Conservation (phyloP, 345 rosid genomes). For the Citrus medica region DNA sequence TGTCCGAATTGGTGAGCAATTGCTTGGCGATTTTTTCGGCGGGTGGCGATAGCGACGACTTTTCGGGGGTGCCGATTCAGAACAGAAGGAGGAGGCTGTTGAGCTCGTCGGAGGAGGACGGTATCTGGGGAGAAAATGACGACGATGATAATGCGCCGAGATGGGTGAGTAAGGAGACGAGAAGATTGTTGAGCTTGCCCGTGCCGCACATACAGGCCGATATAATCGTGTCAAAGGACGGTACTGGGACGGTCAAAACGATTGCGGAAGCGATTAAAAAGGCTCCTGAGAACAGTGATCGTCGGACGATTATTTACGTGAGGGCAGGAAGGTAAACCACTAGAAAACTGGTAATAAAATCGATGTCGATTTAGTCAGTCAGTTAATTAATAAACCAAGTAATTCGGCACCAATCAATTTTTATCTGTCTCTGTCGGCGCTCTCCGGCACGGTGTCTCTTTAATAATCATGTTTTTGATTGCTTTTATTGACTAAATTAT, state of each 20-base stretch:
- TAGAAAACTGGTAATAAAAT: too few species aligned
- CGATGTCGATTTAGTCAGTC: too few species aligned
- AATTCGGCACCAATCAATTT: too few species aligned
- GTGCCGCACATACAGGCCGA: conserved; percentile 68
- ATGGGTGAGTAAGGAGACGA: conserved; percentile 66
- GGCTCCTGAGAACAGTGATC: conserved; percentile 65
- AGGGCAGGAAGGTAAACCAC: conserved; percentile 78
- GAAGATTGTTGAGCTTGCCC: conserved; percentile 53
- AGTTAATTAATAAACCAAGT: too few species aligned
- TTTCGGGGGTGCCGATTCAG: conserved; percentile 87
- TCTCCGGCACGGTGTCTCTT: too few species aligned
- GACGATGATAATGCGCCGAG: conserved; percentile 38
- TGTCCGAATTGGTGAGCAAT: conserved; percentile 88
- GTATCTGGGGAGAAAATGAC: conserved; percentile 5
- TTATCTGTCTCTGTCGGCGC: too few species aligned
- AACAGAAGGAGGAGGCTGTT: conserved; percentile 54
- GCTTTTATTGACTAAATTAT: neutral
- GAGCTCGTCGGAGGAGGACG: conserved; percentile 9
- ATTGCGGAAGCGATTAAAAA: conserved; percentile 86
- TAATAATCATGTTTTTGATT: too few species aligned
- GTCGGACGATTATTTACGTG: conserved; percentile 81
- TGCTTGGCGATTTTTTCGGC: conserved; percentile 79
- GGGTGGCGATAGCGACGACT: conserved; percentile 39
- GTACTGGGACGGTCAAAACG: conserved; percentile 82
- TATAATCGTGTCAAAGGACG: conserved; percentile 74